These are phyloP conservation scores for Aureococcus anophagefferens DNA, from an alignment of 108 stramenopile species.

Conservation along the genomic window DNA sequence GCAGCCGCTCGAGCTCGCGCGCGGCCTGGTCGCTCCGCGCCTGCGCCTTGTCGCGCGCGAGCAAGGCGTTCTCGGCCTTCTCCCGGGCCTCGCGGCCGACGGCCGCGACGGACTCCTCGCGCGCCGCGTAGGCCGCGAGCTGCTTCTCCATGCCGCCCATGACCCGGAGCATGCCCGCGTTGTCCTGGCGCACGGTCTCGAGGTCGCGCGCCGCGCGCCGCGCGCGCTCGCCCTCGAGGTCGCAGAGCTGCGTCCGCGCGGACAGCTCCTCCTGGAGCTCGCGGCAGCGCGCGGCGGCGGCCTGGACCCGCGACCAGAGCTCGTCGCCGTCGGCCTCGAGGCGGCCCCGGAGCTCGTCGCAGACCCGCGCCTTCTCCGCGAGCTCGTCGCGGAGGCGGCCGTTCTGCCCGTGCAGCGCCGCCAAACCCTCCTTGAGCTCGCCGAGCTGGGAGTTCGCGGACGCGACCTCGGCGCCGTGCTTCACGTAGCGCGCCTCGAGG, in stretches of 20 bases:
- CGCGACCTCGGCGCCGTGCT: background rate
- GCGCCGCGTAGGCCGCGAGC: background rate
- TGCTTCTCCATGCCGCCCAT: background rate
- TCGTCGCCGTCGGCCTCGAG: background rate
- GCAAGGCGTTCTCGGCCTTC: background rate
- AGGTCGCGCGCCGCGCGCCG: background rate
- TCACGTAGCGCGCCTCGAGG: background rate
- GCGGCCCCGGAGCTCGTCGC: background rate
- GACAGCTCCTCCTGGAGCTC: background rate
- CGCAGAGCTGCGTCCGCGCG: background rate
- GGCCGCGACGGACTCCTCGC: background rate
- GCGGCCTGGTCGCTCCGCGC: background rate
- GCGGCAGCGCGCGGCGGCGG: background rate
- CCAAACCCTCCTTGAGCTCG: background rate
- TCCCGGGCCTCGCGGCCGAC: background rate
- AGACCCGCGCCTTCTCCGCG: background rate
- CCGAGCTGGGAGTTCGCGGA: background rate
- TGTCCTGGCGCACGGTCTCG: background rate
- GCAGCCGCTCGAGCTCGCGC: background rate
- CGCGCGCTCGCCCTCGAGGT: background rate
- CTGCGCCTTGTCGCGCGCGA: background rate
- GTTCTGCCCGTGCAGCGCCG: background rate
- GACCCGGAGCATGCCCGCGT: conserved; percentile 1
- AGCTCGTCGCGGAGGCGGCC: background rate
- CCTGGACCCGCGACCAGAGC: background rate